phyloP scores from a whole-genome alignment of 164 flowering plant genomes.

The Vitis amurensis region DNA sequence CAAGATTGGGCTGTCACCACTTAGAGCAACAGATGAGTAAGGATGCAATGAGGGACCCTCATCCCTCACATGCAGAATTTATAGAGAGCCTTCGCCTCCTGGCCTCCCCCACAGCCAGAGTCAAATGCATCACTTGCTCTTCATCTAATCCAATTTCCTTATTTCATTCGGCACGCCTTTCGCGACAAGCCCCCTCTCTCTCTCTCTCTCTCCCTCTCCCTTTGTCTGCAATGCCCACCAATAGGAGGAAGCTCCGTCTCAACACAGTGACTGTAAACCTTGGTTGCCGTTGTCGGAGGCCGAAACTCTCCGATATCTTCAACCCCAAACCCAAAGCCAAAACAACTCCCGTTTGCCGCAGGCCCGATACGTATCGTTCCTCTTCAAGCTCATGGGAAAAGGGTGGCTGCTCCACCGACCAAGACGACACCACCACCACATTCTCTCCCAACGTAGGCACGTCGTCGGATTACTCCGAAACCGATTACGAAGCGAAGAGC shows the following conservation, averaged over 20 bases:
- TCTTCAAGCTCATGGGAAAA: slow-evolving; percentile 34
- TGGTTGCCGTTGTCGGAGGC: slow-evolving; percentile 62
- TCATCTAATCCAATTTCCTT: neutral
- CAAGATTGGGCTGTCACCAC: slow-evolving; percentile 8
- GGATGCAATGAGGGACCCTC: slow-evolving; percentile 4
- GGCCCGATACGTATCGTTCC: neutral
- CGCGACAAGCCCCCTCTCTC: slow-evolving; percentile 2
- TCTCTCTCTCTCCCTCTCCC: slow-evolving; percentile 23
- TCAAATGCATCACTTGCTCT: slow-evolving; percentile 3
- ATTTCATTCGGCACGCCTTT: neutral
- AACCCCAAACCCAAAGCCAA: slow-evolving; percentile 9
- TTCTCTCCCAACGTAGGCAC: slow-evolving; percentile 17
- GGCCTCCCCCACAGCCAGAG: neutral
- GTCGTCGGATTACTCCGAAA: neutral
- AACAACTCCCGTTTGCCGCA: neutral
- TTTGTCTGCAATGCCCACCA: slow-evolving; percentile 26
- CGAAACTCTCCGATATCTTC: slow-evolving; percentile 53
- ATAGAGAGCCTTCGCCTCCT: neutral
- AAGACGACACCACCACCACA: slow-evolving; percentile 21
- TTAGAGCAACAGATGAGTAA: neutral
- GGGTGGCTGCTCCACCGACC: slow-evolving; percentile 4
- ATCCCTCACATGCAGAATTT: slow-evolving; percentile 33
- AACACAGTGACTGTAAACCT: slow-evolving; percentile 45
- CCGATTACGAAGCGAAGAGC: neutral
- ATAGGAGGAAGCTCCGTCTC: slow-evolving; percentile 36